These are phyloP conservation scores for Fusarium falciforme DNA, from an alignment of 2,329 filamentous ascomycete species.

Conservation along the genomic window DNA sequence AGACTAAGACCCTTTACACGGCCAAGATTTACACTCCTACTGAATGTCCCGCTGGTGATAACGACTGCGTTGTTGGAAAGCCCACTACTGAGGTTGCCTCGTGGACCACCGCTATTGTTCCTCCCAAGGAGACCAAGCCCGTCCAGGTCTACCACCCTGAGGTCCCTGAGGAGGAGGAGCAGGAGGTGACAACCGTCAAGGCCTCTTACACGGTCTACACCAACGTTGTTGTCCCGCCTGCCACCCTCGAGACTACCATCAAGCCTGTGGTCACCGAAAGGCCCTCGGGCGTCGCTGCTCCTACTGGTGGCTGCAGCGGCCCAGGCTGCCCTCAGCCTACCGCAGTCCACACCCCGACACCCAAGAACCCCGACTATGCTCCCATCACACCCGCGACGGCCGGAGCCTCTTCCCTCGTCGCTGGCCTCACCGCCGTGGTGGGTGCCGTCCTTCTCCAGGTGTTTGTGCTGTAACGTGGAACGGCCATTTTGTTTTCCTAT, in stretches of 20 bases:
- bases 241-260: conserved; percentile 30
- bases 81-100: conserved; percentile 47
- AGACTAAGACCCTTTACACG: conserved; percentile 60
- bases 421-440: conserved; percentile 42
- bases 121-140: conserved; percentile 31
- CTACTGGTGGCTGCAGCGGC: conserved; percentile 42
- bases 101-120: conserved; percentile 33
- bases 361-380: not conserved
- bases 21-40: conserved; percentile 66
- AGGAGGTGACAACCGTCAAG: conserved; percentile 8
- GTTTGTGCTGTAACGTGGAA: conserved; percentile 42
- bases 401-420: conserved; percentile 54
- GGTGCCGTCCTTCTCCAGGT: conserved; percentile 44
- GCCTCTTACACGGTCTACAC: conserved; percentile 25
- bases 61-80: conserved; percentile 58
- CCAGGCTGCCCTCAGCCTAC: conserved; percentile 33
- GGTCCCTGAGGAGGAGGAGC: conserved; percentile 17
- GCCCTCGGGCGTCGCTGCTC: conserved; percentile 31
- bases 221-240: conserved; percentile 23
- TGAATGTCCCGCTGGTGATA: conserved; percentile 62
- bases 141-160: conserved; percentile 26
- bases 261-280: conserved; percentile 34
- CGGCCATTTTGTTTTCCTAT: not conserved
- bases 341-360: conserved; percentile 14
- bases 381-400: conserved; percentile 56